Conservation (phyloP, 306 rosid species). For the Cicer judaicum region DNA sequence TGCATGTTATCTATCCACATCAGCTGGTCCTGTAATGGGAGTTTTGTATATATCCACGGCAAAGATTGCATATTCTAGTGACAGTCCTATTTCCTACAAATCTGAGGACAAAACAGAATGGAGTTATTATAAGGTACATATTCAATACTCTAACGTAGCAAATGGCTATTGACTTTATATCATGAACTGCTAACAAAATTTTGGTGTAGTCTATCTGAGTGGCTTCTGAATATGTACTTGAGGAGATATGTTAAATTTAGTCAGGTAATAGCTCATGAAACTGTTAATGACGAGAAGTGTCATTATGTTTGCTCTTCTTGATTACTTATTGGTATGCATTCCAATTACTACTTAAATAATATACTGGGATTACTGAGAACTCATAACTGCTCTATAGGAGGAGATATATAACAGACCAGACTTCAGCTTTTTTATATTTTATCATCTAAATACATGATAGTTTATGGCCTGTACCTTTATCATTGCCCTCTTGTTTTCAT, state of each 20-base stretch:
- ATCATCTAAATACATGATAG: not conserved
- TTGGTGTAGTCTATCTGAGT: not conserved
- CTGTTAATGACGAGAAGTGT: conserved; percentile 22
- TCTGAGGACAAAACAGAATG: conserved; percentile 65
- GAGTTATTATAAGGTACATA: conserved; percentile 93
- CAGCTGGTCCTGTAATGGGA: conserved; percentile 75
- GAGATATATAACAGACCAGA: conserved; percentile 6
- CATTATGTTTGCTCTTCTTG: conserved; percentile 2
- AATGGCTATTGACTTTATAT: not conserved
- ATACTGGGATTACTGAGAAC: conserved; percentile 10
- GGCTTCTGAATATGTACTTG: conserved; percentile 12
- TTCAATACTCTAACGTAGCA: conserved; percentile 17
- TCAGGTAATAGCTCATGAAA: conserved; percentile 8
- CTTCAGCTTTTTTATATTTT: not conserved
- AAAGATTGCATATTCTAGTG: conserved; percentile 89
- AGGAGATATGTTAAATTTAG: conserved; percentile 27
- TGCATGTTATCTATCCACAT: conserved; percentile 93
- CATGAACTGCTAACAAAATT: not conserved
- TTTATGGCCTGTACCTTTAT: conserved; percentile 12
- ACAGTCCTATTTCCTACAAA: conserved; percentile 83
- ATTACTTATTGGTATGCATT: conserved; percentile 1
- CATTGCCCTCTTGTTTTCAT: conserved; percentile 2
- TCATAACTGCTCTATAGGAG: conserved; percentile 1
- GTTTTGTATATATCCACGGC: conserved; percentile 70
- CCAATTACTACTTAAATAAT: conserved; percentile 11